Evolutionary conservation across 2,329 filamentous ascomycete genomes (phyloP), one percentile per base, ranked within the genome.

Genomic region (Lizonia empirigonia): DNA sequence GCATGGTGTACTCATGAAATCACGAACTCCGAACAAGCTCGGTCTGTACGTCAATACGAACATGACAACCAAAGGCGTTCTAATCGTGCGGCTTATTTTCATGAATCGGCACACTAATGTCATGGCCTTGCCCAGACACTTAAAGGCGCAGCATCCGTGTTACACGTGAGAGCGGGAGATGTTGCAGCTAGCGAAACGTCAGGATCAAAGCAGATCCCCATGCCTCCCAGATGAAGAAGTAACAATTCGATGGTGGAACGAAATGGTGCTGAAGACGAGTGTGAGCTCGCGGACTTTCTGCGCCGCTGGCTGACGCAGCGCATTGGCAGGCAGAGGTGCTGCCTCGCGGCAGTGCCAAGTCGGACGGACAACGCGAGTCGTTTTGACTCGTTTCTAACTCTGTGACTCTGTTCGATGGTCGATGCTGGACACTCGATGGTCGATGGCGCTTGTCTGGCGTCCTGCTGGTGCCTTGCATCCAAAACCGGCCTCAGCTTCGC

Each of bases 401-500:
- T 19, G 23, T 15, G 19, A 26, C 16, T n/a, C 12, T 12, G 13
- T n/a, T 34, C 32, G 32, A 34, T 19, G 5, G 1, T 7, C 16
- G n/a, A 33, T 10, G n/a, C 30, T 19, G 5, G 7, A 20, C 8
- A 19, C 27, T 44, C 39, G 33, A 44, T 27, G 16, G 20, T 50
- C 27, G 39, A 38, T 44, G 32, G 19, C 34, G 22, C 27, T 41
- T 39, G 40, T 29, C 34, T n/a, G n/a, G n/a, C n/a, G n/a, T n/a
- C n/a, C n/a, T n/a, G n/a, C 29, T 39, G 22, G 24, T 38, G 45
- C 45, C 19, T 48, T 30, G 38, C 33, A 19, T 49, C 15, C 46
- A n/a, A 33, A 33, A 10, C 16, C 33, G 33, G 39, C 23, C 42
- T 29, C 26, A 23, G 12, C 27, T 20, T 27, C n/a, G 26, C 35